phyloP scores from a whole-genome alignment of 345 rosid genomes.

The Linum trigynum region DNA sequence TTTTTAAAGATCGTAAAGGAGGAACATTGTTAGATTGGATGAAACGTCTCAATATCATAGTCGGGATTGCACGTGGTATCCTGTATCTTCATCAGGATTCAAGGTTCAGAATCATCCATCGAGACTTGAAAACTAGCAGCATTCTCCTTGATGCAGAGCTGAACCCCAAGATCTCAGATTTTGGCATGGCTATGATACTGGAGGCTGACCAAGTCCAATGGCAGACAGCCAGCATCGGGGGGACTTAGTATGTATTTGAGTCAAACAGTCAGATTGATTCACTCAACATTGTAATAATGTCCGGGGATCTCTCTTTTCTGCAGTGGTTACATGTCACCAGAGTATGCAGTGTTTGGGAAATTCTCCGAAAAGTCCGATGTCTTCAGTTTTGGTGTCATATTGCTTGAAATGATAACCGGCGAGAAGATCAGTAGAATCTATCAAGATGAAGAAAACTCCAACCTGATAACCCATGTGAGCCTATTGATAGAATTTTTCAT shows the following conservation, averaged over 20 bases:
- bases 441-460: background rate
- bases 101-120: background rate
- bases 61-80: slow-evolving; percentile 1
- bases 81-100: slow-evolving; percentile 3
- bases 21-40: background rate
- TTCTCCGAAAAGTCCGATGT: slow-evolving; percentile 19
- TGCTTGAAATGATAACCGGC: slow-evolving; percentile 16
- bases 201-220: background rate
- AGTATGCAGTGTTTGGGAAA: slow-evolving; percentile 14
- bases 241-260: slow-evolving; percentile 15
- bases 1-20: background rate
- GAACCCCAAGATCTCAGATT: slow-evolving; percentile 4
- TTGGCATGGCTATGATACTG: background rate
- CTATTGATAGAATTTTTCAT: background rate
- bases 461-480: slow-evolving; percentile 18
- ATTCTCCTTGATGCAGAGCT: background rate
- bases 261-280: background rate
- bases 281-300: background rate
- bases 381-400: slow-evolving; percentile 19
- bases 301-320: background rate
- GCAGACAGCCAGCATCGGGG: slow-evolving; percentile 9
- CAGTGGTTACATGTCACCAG: slow-evolving; percentile 19
- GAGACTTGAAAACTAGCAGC: background rate
- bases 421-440: slow-evolving; percentile 1
- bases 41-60: background rate